phyloP scores from a whole-genome alignment of 257 asterid species.

The Paraleonurus japonicus region DNA sequence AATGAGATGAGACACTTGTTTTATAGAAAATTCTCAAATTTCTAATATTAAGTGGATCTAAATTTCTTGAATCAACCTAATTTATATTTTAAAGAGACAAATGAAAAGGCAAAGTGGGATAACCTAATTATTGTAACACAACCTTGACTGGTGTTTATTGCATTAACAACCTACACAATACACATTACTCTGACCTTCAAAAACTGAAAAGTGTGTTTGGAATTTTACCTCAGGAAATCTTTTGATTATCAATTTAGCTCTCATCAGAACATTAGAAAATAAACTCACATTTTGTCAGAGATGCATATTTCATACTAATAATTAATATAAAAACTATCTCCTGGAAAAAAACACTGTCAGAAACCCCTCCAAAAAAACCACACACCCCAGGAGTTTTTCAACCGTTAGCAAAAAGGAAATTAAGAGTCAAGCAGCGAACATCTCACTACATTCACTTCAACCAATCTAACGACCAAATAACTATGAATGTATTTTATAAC shows the following conservation, averaged over 20 bases:
- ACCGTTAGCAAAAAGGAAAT: not conserved
- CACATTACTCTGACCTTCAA: not conserved
- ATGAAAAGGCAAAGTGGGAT: not conserved
- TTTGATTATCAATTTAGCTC: not conserved
- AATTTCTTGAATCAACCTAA: not conserved
- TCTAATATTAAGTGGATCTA: not conserved
- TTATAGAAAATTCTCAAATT: not conserved
- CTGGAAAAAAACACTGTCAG: not conserved
- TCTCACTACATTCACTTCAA: not conserved
- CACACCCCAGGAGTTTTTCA: not conserved
- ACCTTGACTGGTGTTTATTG: too few relatives aligned
- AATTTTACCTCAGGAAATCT: not conserved
- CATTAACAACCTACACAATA: not conserved
- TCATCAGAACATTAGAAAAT: not conserved
- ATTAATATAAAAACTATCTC: not conserved
- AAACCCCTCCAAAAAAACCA: not conserved
- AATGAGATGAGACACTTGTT: not conserved
- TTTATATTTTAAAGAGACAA: not conserved
- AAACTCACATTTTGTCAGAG: not conserved
- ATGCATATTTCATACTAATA: not conserved
- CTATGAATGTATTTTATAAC: not conserved
- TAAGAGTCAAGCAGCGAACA: not conserved
- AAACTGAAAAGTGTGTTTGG: not conserved
- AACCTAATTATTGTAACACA: not conserved
- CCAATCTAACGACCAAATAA: not conserved